Evolutionary conservation across 2,329 filamentous ascomycete genomes (phyloP), one percentile per base, ranked within the genome.

Genomic region (Pezicula carpinea): DNA sequence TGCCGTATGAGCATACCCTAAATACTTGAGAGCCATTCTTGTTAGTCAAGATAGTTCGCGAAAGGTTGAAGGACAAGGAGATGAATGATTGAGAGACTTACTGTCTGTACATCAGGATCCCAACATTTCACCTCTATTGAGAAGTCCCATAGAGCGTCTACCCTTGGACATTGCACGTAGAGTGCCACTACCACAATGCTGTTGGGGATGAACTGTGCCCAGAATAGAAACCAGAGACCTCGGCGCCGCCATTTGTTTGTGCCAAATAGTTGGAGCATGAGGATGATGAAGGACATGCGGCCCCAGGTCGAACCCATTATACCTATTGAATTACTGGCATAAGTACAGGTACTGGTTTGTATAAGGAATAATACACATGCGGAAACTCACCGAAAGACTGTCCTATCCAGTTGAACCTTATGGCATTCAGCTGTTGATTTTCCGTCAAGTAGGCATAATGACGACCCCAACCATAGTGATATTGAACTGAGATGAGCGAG

Each of bases 401-500:
- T 1, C 29, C 18, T 13, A 44, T 44, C 4, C n/a, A 11, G 17
- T 44, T 35, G 14, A n/a, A 44, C 18, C 22, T 23, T 10, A 44
- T 34, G 18, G 42, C 42, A 14, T 35, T 14, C 11, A 44, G 6
- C 15, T 17, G 6, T 17, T 23, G 14, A n/a, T 8, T 4, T 15
- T 15, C 10, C n/a, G 14, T 34, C 10, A 44, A 31, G 23, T 36
- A 36, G 11, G 15, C 26, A 23, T 19, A 44, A 35, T 44, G 42
- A 19, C 42, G 26, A 6, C 42, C 42, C 26, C 26, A 35, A 10
- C 42, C 42, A 22, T 44, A 44, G n/a, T 44, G 42, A 36, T 44
- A 35, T 32, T 43, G 40, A 17, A 31, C 31, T 19, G 40, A 21
- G 23, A 43, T 43, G 15, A 43, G 21, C 14, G 31, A 32, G 32